Evolutionary conservation across 208 protist species (phyloP).

Genomic region (Porcisia hertigi): DNA sequence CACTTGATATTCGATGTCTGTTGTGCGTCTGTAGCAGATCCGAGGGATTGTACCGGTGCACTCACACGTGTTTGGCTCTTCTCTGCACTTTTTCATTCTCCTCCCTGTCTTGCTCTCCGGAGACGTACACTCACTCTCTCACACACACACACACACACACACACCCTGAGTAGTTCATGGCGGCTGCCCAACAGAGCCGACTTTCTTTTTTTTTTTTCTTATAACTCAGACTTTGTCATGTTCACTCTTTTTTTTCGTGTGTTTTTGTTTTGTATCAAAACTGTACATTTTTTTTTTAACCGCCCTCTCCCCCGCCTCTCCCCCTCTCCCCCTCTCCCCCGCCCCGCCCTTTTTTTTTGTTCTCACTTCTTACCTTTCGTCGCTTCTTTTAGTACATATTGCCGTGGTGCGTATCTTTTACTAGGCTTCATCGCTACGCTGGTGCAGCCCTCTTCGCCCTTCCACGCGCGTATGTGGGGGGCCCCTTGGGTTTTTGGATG

Average conservation of each 20-base stretch:
- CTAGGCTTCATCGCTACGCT: not conserved
- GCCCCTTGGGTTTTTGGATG: not conserved
- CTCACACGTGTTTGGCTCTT: not conserved
- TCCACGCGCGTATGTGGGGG: not conserved
- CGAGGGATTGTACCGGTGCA: not conserved
- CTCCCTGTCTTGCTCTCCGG: not conserved
- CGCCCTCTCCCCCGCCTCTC: no score
- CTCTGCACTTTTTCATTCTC: not conserved
- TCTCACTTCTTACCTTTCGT: not conserved
- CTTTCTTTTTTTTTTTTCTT: not conserved
- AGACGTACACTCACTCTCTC: no score
- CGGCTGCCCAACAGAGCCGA: not conserved
- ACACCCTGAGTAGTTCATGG: not conserved
- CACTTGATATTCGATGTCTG: not conserved
- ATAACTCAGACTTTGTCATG: not conserved
- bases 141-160: not conserved
- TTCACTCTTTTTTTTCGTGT: not conserved
- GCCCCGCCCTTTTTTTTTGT: no score
- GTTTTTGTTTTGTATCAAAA: no score
- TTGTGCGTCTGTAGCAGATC: not conserved
- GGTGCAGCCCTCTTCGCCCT: not conserved
- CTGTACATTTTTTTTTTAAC: no score
- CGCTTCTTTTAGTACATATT: not conserved
- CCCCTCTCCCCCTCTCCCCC: no score
- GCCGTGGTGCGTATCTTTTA: no score